phyloP scores from a whole-genome alignment of 139 green algal species.

The Bryopsis sp. region DNA sequence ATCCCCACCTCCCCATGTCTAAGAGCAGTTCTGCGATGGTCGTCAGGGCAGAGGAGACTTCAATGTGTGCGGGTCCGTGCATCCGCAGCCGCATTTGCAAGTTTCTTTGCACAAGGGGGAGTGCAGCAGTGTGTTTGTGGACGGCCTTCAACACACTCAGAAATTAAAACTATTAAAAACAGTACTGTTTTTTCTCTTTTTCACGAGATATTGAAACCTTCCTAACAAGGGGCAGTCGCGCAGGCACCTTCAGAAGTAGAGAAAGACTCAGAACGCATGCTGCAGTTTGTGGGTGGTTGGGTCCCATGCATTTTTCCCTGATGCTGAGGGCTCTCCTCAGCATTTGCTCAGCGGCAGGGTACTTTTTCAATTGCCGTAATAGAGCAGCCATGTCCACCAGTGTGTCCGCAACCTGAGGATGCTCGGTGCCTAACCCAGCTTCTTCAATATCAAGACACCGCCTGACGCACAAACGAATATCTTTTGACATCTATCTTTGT shows the following conservation, averaged over 20 bases:
- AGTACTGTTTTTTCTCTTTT: no score
- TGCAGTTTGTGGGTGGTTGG: neutral
- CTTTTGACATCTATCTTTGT: neutral
- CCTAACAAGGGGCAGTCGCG: no score
- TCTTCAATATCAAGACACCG: neutral
- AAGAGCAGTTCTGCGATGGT: neutral
- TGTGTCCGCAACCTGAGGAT: constrained; percentile 2
- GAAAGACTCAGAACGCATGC: neutral
- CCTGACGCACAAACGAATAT: constrained; percentile 3
- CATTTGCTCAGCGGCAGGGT: neutral
- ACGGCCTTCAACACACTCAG: no score
- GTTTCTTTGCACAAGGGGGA: neutral
- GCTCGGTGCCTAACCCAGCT: neutral
- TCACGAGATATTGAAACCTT: no score
- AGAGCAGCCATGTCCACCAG: neutral
- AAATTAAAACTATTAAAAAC: no score
- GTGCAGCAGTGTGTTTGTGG: neutral
- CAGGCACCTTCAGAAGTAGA: neutral
- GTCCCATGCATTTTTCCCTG: neutral
- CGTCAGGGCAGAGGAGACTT: neutral
- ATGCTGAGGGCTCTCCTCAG: neutral
- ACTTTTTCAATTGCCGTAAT: neutral
- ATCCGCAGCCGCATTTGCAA: constrained; percentile 6
- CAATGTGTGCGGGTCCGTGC: neutral
- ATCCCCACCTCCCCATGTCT: constrained; percentile 1